phyloP scores from a whole-genome alignment of 805 yeast genomes.

The Barnettozyma californica region DNA sequence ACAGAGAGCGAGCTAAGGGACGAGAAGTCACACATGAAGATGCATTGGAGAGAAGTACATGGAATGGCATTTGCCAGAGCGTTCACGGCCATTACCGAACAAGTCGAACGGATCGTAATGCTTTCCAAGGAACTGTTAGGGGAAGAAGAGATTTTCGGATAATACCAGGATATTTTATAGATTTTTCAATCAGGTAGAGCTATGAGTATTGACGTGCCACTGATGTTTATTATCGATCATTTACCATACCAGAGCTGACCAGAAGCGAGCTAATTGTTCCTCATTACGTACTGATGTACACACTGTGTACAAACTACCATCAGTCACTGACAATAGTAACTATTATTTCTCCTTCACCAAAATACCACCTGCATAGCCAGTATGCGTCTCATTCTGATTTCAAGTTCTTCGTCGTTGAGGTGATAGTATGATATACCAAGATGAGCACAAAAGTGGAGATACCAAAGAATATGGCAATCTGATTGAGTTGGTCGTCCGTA shows the following conservation, averaged over 20 bases:
- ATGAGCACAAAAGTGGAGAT: constrained; percentile 65
- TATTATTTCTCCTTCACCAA: background rate
- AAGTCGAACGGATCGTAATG: constrained; percentile 32
- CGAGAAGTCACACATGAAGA: constrained; percentile 19
- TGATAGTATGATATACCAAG: constrained; percentile 62
- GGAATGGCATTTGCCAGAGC: constrained; percentile 46
- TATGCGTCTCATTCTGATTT: constrained; percentile 6
- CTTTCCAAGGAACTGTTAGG: constrained; percentile 40
- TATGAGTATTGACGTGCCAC: background rate
- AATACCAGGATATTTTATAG: background rate
- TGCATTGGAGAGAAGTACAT: constrained; percentile 43
- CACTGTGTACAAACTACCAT: background rate
- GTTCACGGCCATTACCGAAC: constrained; percentile 40
- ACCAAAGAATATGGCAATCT: constrained; percentile 70
- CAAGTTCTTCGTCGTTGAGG: constrained; percentile 36
- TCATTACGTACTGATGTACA: background rate
- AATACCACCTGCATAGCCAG: background rate
- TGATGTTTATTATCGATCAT: background rate
- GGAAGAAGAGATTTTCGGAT: constrained; percentile 29
- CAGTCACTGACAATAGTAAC: background rate
- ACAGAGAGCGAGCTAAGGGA: constrained; percentile 6
- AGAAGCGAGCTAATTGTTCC: background rate
- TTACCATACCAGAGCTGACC: background rate
- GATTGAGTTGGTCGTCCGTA: constrained; percentile 72
- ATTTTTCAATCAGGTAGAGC: background rate